Percentiles rank a stretch among this genome's conserved stretches.
Conservation (phyloP, 148 eudicot species). For the Vaccinium macrocarpon region DNA sequence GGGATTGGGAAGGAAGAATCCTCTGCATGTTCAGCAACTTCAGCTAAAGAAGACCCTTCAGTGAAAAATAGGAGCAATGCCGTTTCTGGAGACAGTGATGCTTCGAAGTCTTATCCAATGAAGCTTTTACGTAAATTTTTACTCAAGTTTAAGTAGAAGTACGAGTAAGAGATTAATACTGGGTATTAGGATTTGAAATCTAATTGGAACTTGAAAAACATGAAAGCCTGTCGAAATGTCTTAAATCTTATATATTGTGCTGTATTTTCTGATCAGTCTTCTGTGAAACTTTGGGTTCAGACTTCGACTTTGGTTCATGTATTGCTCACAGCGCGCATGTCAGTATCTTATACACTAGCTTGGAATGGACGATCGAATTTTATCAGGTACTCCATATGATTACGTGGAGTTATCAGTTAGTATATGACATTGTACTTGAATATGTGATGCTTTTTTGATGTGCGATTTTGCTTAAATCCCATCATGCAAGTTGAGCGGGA, state of each 20-base stretch:
- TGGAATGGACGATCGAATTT: background rate
- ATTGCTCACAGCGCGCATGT: background rate
- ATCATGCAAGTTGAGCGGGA: background rate
- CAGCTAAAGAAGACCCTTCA: background rate
- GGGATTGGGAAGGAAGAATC: background rate
- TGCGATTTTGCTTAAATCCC: background rate
- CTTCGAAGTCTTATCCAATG: background rate
- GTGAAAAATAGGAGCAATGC: background rate
- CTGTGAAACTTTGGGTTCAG: background rate
- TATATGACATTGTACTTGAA: too few relatives aligned
- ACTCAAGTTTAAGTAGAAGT: background rate
- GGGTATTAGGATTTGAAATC: background rate
- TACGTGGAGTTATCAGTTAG: background rate
- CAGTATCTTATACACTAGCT: background rate
- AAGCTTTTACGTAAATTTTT: background rate
- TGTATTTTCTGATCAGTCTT: too few relatives aligned
- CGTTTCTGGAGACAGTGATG: background rate
- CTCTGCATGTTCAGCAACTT: background rate
- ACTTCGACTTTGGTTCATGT: too few relatives aligned
- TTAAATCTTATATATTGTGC: background rate
- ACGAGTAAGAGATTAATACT: background rate
- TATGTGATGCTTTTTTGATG: background rate
- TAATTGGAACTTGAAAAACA: background rate
- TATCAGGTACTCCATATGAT: background rate
- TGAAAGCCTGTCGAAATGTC: background rate